Base-by-base conservation (phyloP, 495 filamentous ascomycete genomes). In the Aspergillus cavernicola region DNA sequence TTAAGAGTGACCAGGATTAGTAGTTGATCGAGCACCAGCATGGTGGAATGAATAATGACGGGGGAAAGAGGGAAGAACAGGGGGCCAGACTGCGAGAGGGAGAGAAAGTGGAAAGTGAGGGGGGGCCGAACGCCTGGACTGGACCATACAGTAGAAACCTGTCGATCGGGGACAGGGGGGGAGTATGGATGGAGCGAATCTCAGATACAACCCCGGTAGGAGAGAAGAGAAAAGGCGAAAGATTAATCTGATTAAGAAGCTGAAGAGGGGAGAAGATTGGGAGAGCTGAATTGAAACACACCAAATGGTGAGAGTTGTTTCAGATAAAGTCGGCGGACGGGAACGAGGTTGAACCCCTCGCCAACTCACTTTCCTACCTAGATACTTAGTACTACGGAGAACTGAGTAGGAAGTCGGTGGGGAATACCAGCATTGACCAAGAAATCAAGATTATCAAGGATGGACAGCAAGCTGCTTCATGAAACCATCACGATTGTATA, bases 241-340 rank as follows among this genome's bases (percentile, higher is more conserved):
- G 19, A 36, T 47, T 47, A 47, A 36, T 36, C 31, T 35, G 29
- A 36, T 47, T 23, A 36, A 36, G 44, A 47, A 23, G 44, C 23
- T 36, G 44, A 23, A 47, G 44, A 47, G 16, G 41, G 35, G 43
- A 46, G 20, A 33, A 28, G 15, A n/a, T 40, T 39, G 2, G n/a
- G 19, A 10, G 39, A 40, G 33, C 22, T 28, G 35, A 22, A 53
- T 51, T 60, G 58, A 60, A 60, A 60, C 58, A 60, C 51, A 50
- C 56, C 51, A 54, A 52, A 52, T 28, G 28, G 41, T 49, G 46
- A 51, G 41, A 33, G 43, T 16, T 38, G 59, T 58, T 61, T 61
- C 58, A 61, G 58, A 57, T 61, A 61, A 45, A 61, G 24, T 61
- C 50, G 44, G 43, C 51, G 37, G 29, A 29, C 46, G 44, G 38